Base-by-base conservation (phyloP, 2,329 filamentous ascomycete genomes). In the Cercospora sp. region DNA sequence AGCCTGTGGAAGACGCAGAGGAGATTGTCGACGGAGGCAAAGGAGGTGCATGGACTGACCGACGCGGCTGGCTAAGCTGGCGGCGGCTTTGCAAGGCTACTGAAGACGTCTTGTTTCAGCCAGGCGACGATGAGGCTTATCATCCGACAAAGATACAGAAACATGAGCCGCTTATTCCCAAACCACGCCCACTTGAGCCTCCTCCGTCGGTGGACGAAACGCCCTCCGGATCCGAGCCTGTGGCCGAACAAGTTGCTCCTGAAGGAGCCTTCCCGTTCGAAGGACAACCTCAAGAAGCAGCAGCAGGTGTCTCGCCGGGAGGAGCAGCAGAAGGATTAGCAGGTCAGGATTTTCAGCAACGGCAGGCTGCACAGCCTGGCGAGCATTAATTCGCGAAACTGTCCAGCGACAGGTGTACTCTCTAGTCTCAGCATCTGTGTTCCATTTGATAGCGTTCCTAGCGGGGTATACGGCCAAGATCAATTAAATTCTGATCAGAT, bases 61-160 rank as follows among this genome's bases (percentile, higher is more conserved):
- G 71, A 45, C 71, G 74, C 10, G 72, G 71, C 9, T 77, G 74
- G 74, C 66, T 75, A 30, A 73, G 71, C 45, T 77, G 75, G 75
- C 72, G 69, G 26, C 69, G 69, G 34, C 60, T 76, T 2, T 77
- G 75, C 68, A 69, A 69, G 62, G 53, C 37, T 1, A 66, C 67
- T 16, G 73, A 76, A 68, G 66, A 64, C 7, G 59, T 71, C 10
- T 65, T 76, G 32, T 74, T 67, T 49, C 58, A 59, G 8, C 63
- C 63, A 10, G 63, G 63, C 12, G 69, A 67, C 32, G 68, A 72
- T 24, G 69, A 69, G 28, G 24, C 60, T 30, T 72, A 65, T 40
- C 72, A 73, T 63, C 72, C 72, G 9, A 66, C 34, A 21, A 32
- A 16, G 32, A 65, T 59, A 30, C 4, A 9, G 16, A 5, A 32